Conservation (phyloP, 2,329 filamentous ascomycete species). For the Lanzia echinophila region DNA sequence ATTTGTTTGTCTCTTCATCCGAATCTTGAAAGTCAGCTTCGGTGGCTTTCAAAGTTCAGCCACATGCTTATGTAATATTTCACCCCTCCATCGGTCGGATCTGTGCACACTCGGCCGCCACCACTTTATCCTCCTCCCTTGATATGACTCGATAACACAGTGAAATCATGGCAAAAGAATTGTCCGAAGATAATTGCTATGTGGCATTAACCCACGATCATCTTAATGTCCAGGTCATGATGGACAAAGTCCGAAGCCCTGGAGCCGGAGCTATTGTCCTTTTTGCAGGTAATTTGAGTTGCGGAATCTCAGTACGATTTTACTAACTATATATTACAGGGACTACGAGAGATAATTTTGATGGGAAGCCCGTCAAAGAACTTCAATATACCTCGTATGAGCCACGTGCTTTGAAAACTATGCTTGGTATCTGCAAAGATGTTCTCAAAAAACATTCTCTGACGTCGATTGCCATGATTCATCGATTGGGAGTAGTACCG, state of each 20-base stretch:
- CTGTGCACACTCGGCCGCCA: no score
- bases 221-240: constrained; percentile 51
- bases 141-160: no score
- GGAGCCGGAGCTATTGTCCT: constrained; percentile 70
- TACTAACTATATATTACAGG: constrained; percentile 39
- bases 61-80: neutral
- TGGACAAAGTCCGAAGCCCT: constrained; percentile 64
- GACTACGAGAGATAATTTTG: constrained; percentile 72
- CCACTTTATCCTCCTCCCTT: neutral
- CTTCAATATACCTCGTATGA: constrained; percentile 71
- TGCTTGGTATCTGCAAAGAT: constrained; percentile 55
- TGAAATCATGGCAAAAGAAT: constrained; percentile 31
- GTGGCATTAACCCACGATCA: constrained; percentile 60
- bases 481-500: constrained; percentile 78
- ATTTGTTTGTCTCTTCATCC: neutral
- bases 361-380: constrained; percentile 61
- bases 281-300: constrained; percentile 54
- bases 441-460: constrained; percentile 57
- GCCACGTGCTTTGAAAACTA: constrained; percentile 61
- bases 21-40: neutral
- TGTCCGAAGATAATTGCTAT: constrained; percentile 48
- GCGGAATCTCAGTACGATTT: constrained; percentile 1
- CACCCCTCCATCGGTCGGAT: neutral
- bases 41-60: neutral
- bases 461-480: constrained; percentile 69